These are phyloP conservation scores for Paramecium bursaria DNA, from an alignment of 73 alveolate genomes.

Conservation along the genomic window DNA sequence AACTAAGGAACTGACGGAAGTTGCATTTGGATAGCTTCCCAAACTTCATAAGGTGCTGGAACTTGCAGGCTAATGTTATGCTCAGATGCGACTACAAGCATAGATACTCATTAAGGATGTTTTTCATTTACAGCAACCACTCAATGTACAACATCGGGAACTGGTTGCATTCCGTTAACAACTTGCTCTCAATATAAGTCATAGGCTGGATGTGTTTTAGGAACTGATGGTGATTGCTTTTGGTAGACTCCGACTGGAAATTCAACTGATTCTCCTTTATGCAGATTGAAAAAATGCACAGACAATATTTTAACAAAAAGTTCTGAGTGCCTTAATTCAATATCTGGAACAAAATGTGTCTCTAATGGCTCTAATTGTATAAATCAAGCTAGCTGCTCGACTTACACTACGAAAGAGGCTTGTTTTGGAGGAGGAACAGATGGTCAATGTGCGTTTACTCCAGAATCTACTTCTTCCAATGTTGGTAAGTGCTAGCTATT, in stretches of 20 bases:
- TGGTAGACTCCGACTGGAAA: too few species aligned
- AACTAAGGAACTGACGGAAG: conserved; percentile 64
- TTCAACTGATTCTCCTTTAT: too few species aligned
- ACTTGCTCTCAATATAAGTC: background rate
- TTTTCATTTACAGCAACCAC: background rate
- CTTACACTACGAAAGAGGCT: conserved; percentile 8
- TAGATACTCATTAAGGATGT: background rate
- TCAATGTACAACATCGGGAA: conserved; percentile 25
- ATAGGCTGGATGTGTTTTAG: background rate
- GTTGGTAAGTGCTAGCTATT: conserved; percentile 40
- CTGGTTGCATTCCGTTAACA: background rate
- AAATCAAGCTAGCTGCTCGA: background rate
- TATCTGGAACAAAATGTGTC: conserved; percentile 15
- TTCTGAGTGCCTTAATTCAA: too few species aligned
- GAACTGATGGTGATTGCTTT: conserved; percentile 10
- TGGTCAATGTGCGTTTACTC: conserved; percentile 60
- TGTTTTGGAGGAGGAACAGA: conserved; percentile 56
- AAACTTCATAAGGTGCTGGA: too few species aligned
- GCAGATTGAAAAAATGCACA: too few species aligned
- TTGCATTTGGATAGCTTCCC: too few species aligned
- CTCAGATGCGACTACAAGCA: background rate
- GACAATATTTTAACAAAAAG: too few species aligned
- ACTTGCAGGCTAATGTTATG: background rate
- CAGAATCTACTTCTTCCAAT: conserved; percentile 7
- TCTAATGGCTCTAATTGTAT: conserved; percentile 3